Conservation (phyloP, 495 filamentous ascomycete species). For the Xylaria bambusicola region DNA sequence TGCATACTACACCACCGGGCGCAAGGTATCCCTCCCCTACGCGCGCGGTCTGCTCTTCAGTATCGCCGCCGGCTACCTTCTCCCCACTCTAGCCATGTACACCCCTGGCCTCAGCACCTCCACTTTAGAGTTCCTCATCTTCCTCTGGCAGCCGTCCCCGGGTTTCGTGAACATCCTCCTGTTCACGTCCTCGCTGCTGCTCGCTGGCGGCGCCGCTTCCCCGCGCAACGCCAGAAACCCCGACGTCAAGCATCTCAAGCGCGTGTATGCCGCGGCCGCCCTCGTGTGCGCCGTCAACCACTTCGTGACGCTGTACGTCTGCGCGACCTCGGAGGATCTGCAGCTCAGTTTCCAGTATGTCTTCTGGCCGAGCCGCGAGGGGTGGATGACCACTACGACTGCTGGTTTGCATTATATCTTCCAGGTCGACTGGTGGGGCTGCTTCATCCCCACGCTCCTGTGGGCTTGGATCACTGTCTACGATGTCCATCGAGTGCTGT, state of each 20-base stretch:
- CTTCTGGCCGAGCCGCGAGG: slow-evolving; percentile 24
- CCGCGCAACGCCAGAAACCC: background rate
- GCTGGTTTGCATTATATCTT: slow-evolving; percentile 33
- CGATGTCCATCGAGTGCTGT: slow-evolving; percentile 27
- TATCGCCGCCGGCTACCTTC: slow-evolving; percentile 31
- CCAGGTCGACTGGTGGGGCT: slow-evolving; percentile 30
- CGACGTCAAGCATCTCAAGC: slow-evolving; percentile 31
- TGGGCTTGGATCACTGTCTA: slow-evolving; percentile 29
- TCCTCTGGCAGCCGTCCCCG: slow-evolving; percentile 43
- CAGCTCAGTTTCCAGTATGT: slow-evolving; percentile 27
- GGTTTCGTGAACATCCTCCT: slow-evolving; percentile 31
- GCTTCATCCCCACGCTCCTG: slow-evolving; percentile 25
- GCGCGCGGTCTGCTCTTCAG: slow-evolving; percentile 39
- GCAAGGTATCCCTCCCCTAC: slow-evolving; percentile 25
- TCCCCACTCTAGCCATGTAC: slow-evolving; percentile 39
- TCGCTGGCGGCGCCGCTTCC: background rate
- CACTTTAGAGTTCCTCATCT: slow-evolving; percentile 33
- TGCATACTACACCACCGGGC: slow-evolving; percentile 31
- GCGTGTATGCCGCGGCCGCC: slow-evolving; percentile 24
- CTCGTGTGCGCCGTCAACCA: slow-evolving; percentile 22
- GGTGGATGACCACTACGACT: slow-evolving; percentile 23
- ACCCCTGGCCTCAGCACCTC: slow-evolving; percentile 21
- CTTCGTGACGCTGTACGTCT: slow-evolving; percentile 20
- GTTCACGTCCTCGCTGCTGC: slow-evolving; percentile 15
- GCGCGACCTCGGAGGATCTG: slow-evolving; percentile 24